phyloP scores from a whole-genome alignment of 257 asterid genomes.

The Solanum ossicruentum region DNA sequence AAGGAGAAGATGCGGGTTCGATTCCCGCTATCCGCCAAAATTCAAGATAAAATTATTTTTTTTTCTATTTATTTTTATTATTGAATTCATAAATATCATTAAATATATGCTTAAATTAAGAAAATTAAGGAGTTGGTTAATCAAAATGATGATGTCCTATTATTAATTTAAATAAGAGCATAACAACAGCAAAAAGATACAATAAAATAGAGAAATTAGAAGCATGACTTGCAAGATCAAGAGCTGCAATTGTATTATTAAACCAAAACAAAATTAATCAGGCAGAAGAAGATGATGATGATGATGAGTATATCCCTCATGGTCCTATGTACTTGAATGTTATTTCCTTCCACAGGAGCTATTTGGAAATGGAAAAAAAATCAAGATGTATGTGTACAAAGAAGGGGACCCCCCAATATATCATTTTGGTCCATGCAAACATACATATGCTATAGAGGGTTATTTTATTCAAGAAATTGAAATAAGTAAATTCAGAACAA shows the following conservation, averaged over 20 bases:
- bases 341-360: constrained; percentile 49
- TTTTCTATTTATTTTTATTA: too few species aligned
- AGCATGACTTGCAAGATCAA: constrained; percentile 33
- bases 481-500: constrained; percentile 33
- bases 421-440: constrained; percentile 58
- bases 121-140: too few species aligned
- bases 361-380: constrained; percentile 51
- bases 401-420: constrained; percentile 72
- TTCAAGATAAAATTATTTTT: too few species aligned
- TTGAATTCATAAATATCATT: too few species aligned
- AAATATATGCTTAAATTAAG: too few species aligned
- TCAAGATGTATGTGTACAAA: constrained; percentile 48
- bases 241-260: constrained; percentile 24
- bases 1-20: too few species aligned
- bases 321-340: constrained; percentile 61
- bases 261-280: constrained; percentile 2
- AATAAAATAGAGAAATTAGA: constrained; percentile 30
- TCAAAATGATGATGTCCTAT: background rate
- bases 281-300: background rate
- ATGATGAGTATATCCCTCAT: constrained; percentile 32
- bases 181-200: background rate
- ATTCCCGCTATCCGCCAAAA: too few species aligned
- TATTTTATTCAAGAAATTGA: constrained; percentile 45
- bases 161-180: background rate
- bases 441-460: constrained; percentile 53